Evolutionary conservation across 202 grass and related monocot genomes (phyloP).

Genomic region (Setaria viridis): DNA sequence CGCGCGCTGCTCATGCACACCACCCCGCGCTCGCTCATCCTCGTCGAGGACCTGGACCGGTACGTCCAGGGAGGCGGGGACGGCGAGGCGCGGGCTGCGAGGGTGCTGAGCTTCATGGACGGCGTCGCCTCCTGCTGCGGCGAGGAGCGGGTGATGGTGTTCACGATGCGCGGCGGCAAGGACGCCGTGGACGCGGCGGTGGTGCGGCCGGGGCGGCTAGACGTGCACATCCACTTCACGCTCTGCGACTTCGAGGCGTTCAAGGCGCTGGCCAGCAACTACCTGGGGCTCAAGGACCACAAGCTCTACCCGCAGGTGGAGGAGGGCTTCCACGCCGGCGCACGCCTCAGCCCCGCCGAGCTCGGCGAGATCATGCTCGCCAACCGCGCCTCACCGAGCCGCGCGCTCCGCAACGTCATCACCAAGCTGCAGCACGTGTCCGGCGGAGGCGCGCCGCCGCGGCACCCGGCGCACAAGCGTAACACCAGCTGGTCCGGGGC

Average conservation of each 20-base stretch:
- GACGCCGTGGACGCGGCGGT: constrained; percentile 77
- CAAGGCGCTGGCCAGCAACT: constrained; percentile 81
- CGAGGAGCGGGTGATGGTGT: constrained; percentile 90
- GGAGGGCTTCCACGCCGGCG: constrained; percentile 71
- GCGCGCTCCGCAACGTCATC: constrained; percentile 84
- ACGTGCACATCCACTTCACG: constrained; percentile 89
- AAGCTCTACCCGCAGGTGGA: constrained; percentile 91
- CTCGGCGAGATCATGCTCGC: constrained; percentile 95
- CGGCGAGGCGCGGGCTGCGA: constrained; percentile 28
- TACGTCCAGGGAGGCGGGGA: constrained; percentile 47
- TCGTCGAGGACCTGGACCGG: constrained; percentile 82
- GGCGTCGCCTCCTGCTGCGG: constrained; percentile 78
- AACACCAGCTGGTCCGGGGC: constrained; percentile 40
- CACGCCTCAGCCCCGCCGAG: constrained; percentile 81
- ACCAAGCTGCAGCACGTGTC: constrained; percentile 55
- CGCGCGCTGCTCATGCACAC: constrained; percentile 65
- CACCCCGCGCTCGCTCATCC: constrained; percentile 68
- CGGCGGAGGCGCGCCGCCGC: not conserved
- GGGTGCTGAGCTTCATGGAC: constrained; percentile 79
- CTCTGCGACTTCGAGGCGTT: constrained; percentile 87
- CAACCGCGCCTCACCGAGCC: constrained; percentile 71
- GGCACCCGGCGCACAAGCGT: constrained; percentile 20
- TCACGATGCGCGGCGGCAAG: constrained; percentile 76
- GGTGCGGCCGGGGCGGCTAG: constrained; percentile 75
- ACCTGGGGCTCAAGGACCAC: constrained; percentile 85